Evolutionary conservation across 306 rosid genomes (phyloP).

Genomic region (Lathyrus tuberosus): DNA sequence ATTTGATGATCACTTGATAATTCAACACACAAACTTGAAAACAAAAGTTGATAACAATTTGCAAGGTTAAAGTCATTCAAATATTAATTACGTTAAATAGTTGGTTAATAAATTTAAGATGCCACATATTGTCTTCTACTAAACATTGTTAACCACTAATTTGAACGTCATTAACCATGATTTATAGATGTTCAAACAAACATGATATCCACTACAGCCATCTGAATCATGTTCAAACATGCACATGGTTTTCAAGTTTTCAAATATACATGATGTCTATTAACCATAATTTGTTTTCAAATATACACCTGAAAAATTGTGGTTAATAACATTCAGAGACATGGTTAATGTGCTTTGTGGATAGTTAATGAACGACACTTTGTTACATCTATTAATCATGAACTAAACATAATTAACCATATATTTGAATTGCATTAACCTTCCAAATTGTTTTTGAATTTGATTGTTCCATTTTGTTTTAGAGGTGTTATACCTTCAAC

Average conservation of each 20-base stretch:
- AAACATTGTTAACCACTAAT: neutral
- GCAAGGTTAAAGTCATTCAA: too few species aligned
- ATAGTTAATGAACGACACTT: too few species aligned
- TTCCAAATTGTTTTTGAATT: neutral
- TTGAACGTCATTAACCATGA: neutral
- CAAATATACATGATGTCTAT: neutral
- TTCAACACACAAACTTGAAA: too few species aligned
- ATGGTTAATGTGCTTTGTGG: neutral
- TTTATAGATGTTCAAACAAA: neutral
- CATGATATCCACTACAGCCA: neutral
- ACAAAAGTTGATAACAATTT: too few species aligned
- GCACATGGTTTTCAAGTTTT: neutral
- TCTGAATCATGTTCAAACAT: too few species aligned
- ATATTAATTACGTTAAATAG: too few species aligned
- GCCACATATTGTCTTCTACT: neutral
- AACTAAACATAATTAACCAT: neutral
- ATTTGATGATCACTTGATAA: neutral
- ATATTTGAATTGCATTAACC: neutral
- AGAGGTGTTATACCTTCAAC: too few species aligned
- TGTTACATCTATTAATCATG: neutral
- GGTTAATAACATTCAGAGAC: neutral
- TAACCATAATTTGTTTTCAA: neutral
- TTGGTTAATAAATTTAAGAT: neutral
- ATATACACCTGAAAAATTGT: neutral
- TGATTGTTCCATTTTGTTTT: neutral